Evolutionary conservation across 2,329 filamentous ascomycete species (phyloP), one percentile per base, ranked within the genome.

Genomic region (Fusarium proliferatum): DNA sequence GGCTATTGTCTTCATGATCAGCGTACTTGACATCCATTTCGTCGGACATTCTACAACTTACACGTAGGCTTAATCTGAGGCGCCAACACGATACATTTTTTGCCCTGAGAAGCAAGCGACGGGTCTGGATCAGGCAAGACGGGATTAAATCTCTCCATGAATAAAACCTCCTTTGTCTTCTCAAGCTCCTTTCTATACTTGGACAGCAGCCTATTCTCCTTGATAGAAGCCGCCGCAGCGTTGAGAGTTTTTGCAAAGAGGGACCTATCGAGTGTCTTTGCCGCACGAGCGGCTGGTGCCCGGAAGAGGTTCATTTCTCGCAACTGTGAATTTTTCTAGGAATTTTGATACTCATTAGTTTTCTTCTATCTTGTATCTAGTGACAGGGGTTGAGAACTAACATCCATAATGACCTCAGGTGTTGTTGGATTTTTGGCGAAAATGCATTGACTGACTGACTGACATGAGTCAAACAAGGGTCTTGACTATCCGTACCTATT

Each of bases 201-300:
- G 30, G 92, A 88, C 63, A 98, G 94, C 77, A 94, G 89, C 75
- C 90, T 92, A 69, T 89, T 89, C 79, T 96, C 93, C 73, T 90
- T 88, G 49, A 98, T 86, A 42, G 92, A 89, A 11, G 95, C 96
- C 6, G 95, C 95, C 13, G 94, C 89, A 30, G 96, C 86, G 30
- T 92, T 91, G 62, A 97, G 85, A 2, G 88, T 93, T 81, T 92
- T 94, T 59, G 89, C 87, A 85, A 98, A 98, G 72, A 97, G 91
- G 21, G 92, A 88, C 75, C 94, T 91, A 84, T 99, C 95, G 72
- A 99, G 90, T 56, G 89, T 88, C 79, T 91, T 91, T 85, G 94
- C 93, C 67, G 92, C 91, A 81, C 93, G 92, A 77, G 96, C 81
- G 67, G 95, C 86, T 30, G 95, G 95, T 52, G 95, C 94, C 74